Percentiles rank a stretch among this genome's conserved stretches.
Conservation (phyloP, 805 yeast species). For the Saccharomycopsis fibuligera region DNA sequence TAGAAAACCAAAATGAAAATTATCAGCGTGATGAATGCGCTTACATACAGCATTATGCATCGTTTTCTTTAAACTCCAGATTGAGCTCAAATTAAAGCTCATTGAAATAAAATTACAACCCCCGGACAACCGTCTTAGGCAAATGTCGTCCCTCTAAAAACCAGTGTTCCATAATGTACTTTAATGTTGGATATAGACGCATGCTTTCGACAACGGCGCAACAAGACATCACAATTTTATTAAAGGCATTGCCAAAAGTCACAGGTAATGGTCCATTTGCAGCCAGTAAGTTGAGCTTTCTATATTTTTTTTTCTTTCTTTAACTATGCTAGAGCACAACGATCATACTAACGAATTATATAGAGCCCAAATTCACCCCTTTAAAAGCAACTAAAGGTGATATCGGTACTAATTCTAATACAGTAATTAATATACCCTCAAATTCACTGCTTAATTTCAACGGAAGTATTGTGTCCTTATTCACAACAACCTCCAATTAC, state of each 20-base stretch:
- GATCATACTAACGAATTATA: too few species aligned
- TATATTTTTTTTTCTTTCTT: too few species aligned
- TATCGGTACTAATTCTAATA: background rate
- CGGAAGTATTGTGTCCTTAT: background rate
- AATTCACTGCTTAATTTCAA: slow-evolving; percentile 2
- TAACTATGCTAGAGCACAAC: too few species aligned
- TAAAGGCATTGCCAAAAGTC: slow-evolving; percentile 11
- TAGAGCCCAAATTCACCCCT: too few species aligned
- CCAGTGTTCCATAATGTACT: background rate
- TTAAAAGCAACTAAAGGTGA: background rate
- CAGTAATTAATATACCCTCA: background rate
- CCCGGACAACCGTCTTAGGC: background rate
- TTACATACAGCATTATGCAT: too few species aligned
- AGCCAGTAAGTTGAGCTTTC: background rate
- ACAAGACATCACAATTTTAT: slow-evolving; percentile 5
- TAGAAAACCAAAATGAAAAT: too few species aligned
- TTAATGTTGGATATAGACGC: background rate
- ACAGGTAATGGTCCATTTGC: slow-evolving; percentile 21
- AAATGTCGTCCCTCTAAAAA: background rate
- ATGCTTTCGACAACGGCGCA: too few species aligned
- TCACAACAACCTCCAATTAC: background rate
- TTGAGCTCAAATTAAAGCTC: background rate
- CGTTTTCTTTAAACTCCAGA: background rate
- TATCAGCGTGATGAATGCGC: too few species aligned
- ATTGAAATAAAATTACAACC: background rate